Conservation (phyloP, 805 yeast species). For the Spathaspora arborariae region DNA sequence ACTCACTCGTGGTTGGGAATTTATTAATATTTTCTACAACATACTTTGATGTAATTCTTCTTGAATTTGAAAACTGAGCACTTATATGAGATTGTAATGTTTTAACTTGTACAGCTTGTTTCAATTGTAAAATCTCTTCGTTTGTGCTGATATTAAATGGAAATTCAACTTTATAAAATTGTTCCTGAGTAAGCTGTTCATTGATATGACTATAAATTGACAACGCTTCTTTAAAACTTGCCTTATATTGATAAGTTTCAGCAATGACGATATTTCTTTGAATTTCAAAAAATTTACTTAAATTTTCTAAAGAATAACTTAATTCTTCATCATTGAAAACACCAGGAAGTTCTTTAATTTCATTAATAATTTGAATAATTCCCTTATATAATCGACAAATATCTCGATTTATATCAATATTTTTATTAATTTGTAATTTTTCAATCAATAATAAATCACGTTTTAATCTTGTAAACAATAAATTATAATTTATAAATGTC, state of each 20-base stretch:
- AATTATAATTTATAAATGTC: slow-evolving; percentile 71
- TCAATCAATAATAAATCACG: slow-evolving; percentile 60
- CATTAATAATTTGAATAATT: slow-evolving; percentile 50
- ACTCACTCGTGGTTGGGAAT: slow-evolving; percentile 27
- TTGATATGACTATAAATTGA: slow-evolving; percentile 31
- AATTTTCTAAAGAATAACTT: slow-evolving; percentile 45
- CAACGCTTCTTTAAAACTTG: slow-evolving; percentile 45
- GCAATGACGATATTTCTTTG: slow-evolving; percentile 44
- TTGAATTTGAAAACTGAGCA: slow-evolving; percentile 39
- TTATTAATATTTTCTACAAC: slow-evolving; percentile 44
- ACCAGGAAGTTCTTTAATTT: slow-evolving; percentile 82
- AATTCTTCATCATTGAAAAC: slow-evolving; percentile 81
- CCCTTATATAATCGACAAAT: slow-evolving; percentile 46
- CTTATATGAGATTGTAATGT: slow-evolving; percentile 37
- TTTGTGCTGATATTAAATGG: slow-evolving; percentile 41
- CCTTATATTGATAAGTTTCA: slow-evolving; percentile 37
- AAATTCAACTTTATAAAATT: slow-evolving; percentile 33
- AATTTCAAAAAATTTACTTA: slow-evolving; percentile 47
- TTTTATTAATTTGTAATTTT: slow-evolving; percentile 22
- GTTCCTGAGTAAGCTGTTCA: slow-evolving; percentile 12
- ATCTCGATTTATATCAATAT: slow-evolving; percentile 36
- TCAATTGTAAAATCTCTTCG: slow-evolving; percentile 24
- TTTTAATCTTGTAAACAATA: slow-evolving; percentile 60
- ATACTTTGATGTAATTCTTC: slow-evolving; percentile 13
- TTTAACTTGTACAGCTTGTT: slow-evolving; percentile 13